Evolutionary conservation across 2,329 filamentous ascomycete species (phyloP).

Genomic region (Epichloe sibirici): DNA sequence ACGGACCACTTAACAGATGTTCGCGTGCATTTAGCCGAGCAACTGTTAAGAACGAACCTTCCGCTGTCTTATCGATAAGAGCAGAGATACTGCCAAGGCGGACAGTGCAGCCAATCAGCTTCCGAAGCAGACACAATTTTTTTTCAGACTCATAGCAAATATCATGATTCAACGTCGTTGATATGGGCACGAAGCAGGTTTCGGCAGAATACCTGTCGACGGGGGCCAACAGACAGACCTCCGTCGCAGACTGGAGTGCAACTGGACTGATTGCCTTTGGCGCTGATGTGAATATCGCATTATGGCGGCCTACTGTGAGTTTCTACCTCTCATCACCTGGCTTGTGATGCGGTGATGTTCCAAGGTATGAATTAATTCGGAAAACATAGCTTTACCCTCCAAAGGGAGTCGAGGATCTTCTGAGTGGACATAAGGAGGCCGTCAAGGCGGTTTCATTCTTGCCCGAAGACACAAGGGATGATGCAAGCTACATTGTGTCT

Average conservation of each 20-base stretch:
- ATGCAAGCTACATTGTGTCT: slow-evolving; percentile 52
- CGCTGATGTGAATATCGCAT: slow-evolving; percentile 73
- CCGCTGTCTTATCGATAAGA: slow-evolving; percentile 2
- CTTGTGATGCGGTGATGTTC: not conserved
- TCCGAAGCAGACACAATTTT: slow-evolving; percentile 18
- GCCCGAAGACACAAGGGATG: slow-evolving; percentile 31
- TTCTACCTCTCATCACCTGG: slow-evolving; percentile 8
- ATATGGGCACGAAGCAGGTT: slow-evolving; percentile 19
- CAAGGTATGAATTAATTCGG: not conserved
- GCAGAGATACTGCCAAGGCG: not conserved
- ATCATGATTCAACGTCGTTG: slow-evolving; percentile 6
- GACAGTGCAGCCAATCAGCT: slow-evolving; percentile 23
- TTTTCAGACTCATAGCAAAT: slow-evolving; percentile 19
- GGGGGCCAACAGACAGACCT: slow-evolving; percentile 82
- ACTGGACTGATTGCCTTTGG: slow-evolving; percentile 74
- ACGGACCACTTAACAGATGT: not conserved
- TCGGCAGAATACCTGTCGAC: slow-evolving; percentile 50
- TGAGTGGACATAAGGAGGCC: slow-evolving; percentile 64
- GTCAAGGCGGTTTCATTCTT: slow-evolving; percentile 81
- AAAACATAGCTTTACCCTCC: slow-evolving; percentile 22
- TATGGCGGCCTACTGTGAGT: slow-evolving; percentile 73
- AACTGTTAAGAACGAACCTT: not conserved
- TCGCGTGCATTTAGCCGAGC: not conserved
- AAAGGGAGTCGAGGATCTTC: slow-evolving; percentile 51
- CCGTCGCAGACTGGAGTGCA: slow-evolving; percentile 77